Conservation (phyloP, 768 basidiomycete genomes). For the Phanerochaete carnosa region DNA sequence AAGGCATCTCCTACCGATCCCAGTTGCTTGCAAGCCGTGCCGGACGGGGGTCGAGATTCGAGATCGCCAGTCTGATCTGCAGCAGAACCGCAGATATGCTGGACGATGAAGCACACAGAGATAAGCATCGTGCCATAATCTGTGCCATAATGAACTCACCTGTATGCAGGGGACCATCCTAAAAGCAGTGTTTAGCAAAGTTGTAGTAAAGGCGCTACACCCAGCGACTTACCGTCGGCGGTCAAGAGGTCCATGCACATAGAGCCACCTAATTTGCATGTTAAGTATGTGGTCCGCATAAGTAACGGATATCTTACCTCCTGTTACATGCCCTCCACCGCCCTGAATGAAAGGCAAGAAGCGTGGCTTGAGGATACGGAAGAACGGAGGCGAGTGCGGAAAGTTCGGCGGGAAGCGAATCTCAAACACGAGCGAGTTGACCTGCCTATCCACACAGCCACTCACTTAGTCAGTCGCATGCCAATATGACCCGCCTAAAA, state of each 20-base stretch:
- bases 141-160: conserved; percentile 27
- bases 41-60: conserved; percentile 60
- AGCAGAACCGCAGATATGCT: conserved; percentile 45
- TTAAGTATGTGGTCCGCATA: conserved; percentile 4
- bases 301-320: conserved; percentile 32
- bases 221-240: conserved; percentile 44
- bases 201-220: not conserved
- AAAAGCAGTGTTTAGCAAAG: not conserved
- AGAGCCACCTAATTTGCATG: conserved; percentile 47
- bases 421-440: conserved; percentile 71
- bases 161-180: conserved; percentile 72
- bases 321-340: conserved; percentile 68
- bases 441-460: conserved; percentile 31
- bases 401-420: conserved; percentile 65
- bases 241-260: conserved; percentile 76
- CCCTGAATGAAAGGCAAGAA: conserved; percentile 70
- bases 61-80: conserved; percentile 69
- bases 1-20: conserved; percentile 34
- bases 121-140: not conserved
- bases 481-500: no score
- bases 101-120: not conserved
- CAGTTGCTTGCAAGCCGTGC: conserved; percentile 55
- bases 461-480: not conserved
- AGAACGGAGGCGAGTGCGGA: conserved; percentile 72
- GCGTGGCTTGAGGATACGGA: conserved; percentile 70